phyloP scores from a whole-genome alignment of 805 yeast genomes.

The Barnettozyma vustinii region DNA sequence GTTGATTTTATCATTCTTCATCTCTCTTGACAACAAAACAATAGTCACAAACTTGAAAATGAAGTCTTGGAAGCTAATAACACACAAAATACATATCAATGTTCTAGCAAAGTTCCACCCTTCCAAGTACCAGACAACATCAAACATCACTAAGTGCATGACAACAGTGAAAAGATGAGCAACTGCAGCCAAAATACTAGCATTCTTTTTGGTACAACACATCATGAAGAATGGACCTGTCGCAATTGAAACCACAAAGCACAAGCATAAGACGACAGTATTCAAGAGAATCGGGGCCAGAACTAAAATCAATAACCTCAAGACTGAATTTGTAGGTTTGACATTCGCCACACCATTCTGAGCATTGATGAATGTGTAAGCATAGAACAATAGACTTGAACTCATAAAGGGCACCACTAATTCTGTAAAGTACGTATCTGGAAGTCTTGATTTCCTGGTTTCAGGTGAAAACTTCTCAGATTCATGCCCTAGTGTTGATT shows the following conservation, averaged over 20 bases:
- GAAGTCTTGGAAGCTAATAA: slow-evolving; percentile 50
- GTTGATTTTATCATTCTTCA: slow-evolving; percentile 52
- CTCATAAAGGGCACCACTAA: slow-evolving; percentile 65
- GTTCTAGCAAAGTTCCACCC: slow-evolving; percentile 59
- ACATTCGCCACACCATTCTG: slow-evolving; percentile 70
- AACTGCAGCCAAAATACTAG: slow-evolving; percentile 48
- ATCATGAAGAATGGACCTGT: slow-evolving; percentile 44
- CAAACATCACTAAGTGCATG: slow-evolving; percentile 50
- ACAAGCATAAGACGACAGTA: slow-evolving; percentile 23
- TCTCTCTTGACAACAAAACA: slow-evolving; percentile 55
- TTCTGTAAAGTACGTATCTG: slow-evolving; percentile 77
- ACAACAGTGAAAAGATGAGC: slow-evolving; percentile 52
- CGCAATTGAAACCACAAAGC: slow-evolving; percentile 40
- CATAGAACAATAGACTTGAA: slow-evolving; percentile 62
- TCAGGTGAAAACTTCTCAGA: slow-evolving; percentile 61
- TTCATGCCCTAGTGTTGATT: slow-evolving; percentile 57
- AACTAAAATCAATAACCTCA: slow-evolving; percentile 53
- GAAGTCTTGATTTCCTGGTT: slow-evolving; percentile 68
- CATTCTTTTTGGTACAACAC: slow-evolving; percentile 38
- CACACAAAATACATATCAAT: slow-evolving; percentile 53
- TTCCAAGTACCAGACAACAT: slow-evolving; percentile 61
- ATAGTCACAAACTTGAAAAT: slow-evolving; percentile 49
- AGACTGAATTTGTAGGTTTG: slow-evolving; percentile 49
- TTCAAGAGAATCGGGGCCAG: slow-evolving; percentile 44
- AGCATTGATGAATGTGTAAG: slow-evolving; percentile 77